A percentile compares a stretch with the other conserved stretches of the same genome.
Conservation (phyloP, 129 eudicot genomes). For the Escallonia rubra region DNA sequence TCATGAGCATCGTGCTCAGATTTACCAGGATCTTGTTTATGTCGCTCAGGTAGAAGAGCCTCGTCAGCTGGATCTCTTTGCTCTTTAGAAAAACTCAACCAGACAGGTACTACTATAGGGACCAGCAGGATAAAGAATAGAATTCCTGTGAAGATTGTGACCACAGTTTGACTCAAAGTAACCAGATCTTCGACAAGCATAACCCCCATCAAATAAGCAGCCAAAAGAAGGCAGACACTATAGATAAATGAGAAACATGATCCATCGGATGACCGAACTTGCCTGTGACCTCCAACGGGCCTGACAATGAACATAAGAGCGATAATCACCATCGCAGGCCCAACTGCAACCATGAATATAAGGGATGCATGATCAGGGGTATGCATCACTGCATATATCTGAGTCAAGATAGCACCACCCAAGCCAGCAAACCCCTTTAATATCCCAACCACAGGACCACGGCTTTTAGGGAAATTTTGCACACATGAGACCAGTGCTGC, state of each 20-base stretch:
- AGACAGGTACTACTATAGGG: constrained; percentile 62
- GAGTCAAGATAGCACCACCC: constrained; percentile 81
- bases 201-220: constrained; percentile 86
- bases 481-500: constrained; percentile 89
- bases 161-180: constrained; percentile 40
- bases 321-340: constrained; percentile 69
- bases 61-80: constrained; percentile 44
- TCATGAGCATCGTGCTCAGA: constrained; percentile 53
- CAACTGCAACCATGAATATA: constrained; percentile 90
- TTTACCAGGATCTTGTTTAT: constrained; percentile 33
- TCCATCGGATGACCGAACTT: constrained; percentile 56
- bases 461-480: constrained; percentile 90
- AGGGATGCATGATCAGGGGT: constrained; percentile 78
- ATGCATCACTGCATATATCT: constrained; percentile 58
- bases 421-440: constrained; percentile 92
- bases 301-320: constrained; percentile 83
- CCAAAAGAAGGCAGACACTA: constrained; percentile 62
- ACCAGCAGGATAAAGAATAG: constrained; percentile 47
- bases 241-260: constrained; percentile 65
- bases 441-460: constrained; percentile 88
- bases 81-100: constrained; percentile 35
- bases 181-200: constrained; percentile 74
- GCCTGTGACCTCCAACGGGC: constrained; percentile 88
- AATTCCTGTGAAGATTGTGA: constrained; percentile 52
- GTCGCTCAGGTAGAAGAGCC: constrained; percentile 53